Conservation (phyloP, 2,329 filamentous ascomycete genomes). For the Thielaviopsis punctulata region DNA sequence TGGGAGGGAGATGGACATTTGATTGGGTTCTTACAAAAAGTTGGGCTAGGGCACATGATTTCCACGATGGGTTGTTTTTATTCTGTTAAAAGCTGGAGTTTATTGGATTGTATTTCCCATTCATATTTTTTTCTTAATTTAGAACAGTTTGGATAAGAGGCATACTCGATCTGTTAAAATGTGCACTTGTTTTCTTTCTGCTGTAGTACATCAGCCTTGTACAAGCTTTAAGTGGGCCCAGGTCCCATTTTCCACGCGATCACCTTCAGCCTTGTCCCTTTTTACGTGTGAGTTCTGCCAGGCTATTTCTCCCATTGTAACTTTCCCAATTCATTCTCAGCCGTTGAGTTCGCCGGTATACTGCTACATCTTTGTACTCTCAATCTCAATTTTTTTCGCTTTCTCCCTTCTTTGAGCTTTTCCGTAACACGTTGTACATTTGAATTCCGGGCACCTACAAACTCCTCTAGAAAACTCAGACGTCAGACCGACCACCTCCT, state of each 20-base stretch:
- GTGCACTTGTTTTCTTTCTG: background rate
- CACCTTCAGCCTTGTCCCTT: conserved; percentile 1
- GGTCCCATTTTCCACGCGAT: background rate
- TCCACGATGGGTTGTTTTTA: conserved; percentile 11
- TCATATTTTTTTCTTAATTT: conserved; percentile 3
- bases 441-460: background rate
- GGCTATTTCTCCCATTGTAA: background rate
- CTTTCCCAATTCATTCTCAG: background rate
- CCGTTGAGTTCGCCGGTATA: no score
- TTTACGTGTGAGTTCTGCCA: background rate
- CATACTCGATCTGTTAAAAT: background rate
- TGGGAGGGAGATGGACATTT: background rate
- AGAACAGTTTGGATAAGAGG: conserved; percentile 1
- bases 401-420: background rate
- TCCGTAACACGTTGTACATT: background rate
- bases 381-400: background rate
- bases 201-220: background rate
- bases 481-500: background rate
- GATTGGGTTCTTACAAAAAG: conserved; percentile 7
- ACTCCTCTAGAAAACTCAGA: background rate
- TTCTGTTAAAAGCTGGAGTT: conserved; percentile 11
- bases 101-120: conserved; percentile 4
- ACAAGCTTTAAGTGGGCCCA: conserved; percentile 5
- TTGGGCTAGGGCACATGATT: conserved; percentile 11
- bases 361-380: no score